A percentile compares a stretch with the other conserved stretches of the same genome.
Conservation (phyloP, 352 stramenopile genomes). For the Pythium aquatile region DNA sequence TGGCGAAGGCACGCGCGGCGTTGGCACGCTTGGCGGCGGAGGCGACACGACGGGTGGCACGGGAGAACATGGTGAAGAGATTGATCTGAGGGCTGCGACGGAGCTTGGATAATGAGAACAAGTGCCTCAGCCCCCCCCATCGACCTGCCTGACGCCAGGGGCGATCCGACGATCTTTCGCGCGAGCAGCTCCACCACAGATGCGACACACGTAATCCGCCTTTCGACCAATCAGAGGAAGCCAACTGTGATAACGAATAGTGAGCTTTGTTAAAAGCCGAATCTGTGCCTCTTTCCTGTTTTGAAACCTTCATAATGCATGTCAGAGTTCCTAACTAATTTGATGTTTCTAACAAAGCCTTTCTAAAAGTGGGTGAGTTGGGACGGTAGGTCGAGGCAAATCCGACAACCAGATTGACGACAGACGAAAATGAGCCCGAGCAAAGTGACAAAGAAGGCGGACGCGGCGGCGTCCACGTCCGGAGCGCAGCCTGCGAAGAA, state of each 20-base stretch:
- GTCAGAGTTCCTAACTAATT: not conserved
- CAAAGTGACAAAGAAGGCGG: conserved; percentile 21
- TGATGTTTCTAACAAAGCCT: not conserved
- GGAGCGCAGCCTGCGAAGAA: conserved; percentile 5
- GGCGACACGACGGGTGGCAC: conserved; percentile 63
- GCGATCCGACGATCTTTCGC: conserved; percentile 17
- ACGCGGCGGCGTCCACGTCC: not conserved
- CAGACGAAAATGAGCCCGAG: conserved; percentile 38
- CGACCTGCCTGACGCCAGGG: conserved; percentile 29
- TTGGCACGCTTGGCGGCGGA: conserved; percentile 55
- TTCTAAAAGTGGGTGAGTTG: conserved; percentile 1
- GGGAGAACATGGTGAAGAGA: conserved; percentile 55
- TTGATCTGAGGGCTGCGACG: conserved; percentile 16
- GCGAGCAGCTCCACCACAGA: conserved; percentile 28
- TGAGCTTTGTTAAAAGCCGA: conserved; percentile 13
- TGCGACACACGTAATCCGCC: conserved; percentile 5
- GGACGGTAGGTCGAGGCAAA: not conserved
- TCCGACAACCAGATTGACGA: not conserved
- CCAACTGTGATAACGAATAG: conserved; percentile 10
- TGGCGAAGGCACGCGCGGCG: conserved; percentile 51
- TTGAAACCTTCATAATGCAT: not conserved
- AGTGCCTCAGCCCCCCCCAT: conserved; percentile 19
- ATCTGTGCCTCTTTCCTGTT: not conserved
- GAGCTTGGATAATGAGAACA: conserved; percentile 29
- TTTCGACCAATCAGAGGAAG: conserved; percentile 31